Percentiles rank a stretch among this genome's conserved stretches.
Conservation (phyloP, 495 filamentous ascomycete species). For the Saxispiralis lemnorum region DNA sequence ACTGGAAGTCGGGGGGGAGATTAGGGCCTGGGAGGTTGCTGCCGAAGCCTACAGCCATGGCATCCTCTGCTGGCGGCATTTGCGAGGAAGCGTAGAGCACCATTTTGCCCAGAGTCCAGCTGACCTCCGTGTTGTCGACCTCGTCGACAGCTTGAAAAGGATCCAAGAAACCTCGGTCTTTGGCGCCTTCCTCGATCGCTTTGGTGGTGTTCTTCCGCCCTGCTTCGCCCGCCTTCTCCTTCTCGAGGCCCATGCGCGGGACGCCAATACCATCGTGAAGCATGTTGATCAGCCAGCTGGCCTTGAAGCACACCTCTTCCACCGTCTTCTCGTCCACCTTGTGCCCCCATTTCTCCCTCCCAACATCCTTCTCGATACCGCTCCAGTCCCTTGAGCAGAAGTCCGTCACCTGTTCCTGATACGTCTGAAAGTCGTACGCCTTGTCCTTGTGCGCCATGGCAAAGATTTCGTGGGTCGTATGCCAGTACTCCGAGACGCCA, state of each 20-base stretch:
- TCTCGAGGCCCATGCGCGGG: conserved; percentile 70
- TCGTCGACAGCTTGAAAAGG: conserved; percentile 89
- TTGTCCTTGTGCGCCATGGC: conserved; percentile 63
- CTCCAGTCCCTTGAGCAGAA: conserved; percentile 78
- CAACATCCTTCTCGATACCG: conserved; percentile 46
- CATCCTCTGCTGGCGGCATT: conserved; percentile 41
- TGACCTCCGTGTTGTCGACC: conserved; percentile 83
- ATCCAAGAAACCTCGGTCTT: conserved; percentile 59
- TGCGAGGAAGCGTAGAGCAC: conserved; percentile 91
- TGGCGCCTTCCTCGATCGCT: conserved; percentile 43
- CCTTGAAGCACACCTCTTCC: conserved; percentile 87
- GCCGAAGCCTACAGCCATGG: conserved; percentile 76
- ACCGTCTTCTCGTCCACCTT: conserved; percentile 60
- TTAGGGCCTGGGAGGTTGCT: conserved; percentile 44
- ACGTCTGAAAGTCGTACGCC: conserved; percentile 79
- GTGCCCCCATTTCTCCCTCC: conserved; percentile 50
- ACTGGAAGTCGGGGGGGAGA: conserved; percentile 65
- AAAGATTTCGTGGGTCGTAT: conserved; percentile 91
- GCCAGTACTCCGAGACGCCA: conserved; percentile 97
- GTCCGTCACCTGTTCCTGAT: conserved; percentile 65
- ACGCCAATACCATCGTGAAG: conserved; percentile 91
- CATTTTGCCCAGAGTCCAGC: conserved; percentile 95
- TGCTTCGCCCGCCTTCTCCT: conserved; percentile 25
- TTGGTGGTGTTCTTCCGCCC: conserved; percentile 55
- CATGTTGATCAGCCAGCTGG: conserved; percentile 91